phyloP scores from a whole-genome alignment of 208 protist genomes.

The Crithidia fasciculata region DNA sequence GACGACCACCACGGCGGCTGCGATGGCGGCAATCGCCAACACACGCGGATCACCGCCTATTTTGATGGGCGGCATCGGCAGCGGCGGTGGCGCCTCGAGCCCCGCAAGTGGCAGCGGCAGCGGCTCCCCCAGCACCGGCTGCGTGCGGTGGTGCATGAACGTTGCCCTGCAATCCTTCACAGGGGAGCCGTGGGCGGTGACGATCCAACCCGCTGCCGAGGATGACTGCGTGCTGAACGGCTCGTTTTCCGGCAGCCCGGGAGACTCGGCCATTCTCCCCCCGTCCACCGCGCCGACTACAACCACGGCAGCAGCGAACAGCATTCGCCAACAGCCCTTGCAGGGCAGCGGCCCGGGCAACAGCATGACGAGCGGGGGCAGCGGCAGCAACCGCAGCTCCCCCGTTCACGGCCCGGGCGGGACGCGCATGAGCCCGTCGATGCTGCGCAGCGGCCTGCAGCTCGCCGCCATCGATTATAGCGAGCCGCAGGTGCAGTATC shows the following conservation, averaged over 20 bases:
- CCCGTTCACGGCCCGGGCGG: conserved; percentile 23
- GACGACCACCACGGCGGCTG: conserved; percentile 5
- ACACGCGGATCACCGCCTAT: conserved; percentile 10
- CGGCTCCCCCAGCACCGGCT: conserved; percentile 33
- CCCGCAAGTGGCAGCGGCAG: conserved; percentile 8
- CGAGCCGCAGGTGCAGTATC: conserved; percentile 34
- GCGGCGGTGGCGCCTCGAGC: conserved; percentile 14
- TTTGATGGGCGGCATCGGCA: conserved; percentile 11
- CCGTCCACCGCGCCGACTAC: conserved; percentile 17
- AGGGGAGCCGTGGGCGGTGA: conserved; percentile 76
- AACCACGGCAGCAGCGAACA: conserved; percentile 27
- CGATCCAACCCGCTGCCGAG: conserved; percentile 38
- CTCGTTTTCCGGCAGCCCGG: conserved; percentile 25
- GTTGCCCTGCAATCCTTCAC: conserved; percentile 80
- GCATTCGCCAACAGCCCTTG: conserved; percentile 15
- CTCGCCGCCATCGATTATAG: conserved; percentile 41
- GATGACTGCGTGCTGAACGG: conserved; percentile 26
- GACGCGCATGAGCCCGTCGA: conserved; percentile 33
- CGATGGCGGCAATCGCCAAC: neutral
- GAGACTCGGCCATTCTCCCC: conserved; percentile 10
- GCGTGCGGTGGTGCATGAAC: conserved; percentile 79
- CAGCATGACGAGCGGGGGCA: conserved; percentile 3
- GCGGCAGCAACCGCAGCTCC: conserved; percentile 18
- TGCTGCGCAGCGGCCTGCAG: conserved; percentile 46
- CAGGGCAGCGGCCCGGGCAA: conserved; percentile 7